These are phyloP conservation scores for Geotrichum aggregatum DNA, from an alignment of 1,139 yeast species.

Conservation along the genomic window DNA sequence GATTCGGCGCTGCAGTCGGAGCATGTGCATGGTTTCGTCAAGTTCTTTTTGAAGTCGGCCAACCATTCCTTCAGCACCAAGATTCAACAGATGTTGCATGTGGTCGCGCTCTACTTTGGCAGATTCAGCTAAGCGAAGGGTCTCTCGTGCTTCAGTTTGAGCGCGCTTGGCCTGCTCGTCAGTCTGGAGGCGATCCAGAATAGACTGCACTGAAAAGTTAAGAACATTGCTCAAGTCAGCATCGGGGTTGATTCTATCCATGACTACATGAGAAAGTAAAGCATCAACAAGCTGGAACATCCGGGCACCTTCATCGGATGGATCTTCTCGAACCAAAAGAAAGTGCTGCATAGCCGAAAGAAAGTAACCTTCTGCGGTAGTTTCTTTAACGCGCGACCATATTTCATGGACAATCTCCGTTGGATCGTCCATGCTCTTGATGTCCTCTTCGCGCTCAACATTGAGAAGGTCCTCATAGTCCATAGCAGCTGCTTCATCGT, in stretches of 20 bases:
- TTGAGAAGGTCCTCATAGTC: slow-evolving; percentile 66
- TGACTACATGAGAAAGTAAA: slow-evolving; percentile 71
- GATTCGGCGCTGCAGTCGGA: slow-evolving; percentile 62
- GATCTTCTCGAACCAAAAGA: slow-evolving; percentile 48
- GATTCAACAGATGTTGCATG: slow-evolving; percentile 63
- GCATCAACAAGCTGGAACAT: slow-evolving; percentile 79
- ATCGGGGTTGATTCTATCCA: slow-evolving; percentile 49
- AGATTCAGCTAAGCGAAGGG: slow-evolving; percentile 67
- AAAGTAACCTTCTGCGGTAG: slow-evolving; percentile 68
- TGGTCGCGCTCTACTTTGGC: slow-evolving; percentile 83
- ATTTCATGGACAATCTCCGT: slow-evolving; percentile 57
- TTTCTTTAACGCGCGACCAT: slow-evolving; percentile 54
- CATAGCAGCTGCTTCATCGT: slow-evolving; percentile 59
- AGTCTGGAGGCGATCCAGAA: slow-evolving; percentile 71
- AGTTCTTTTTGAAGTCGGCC: slow-evolving; percentile 66
- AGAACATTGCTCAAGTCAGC: slow-evolving; percentile 69
- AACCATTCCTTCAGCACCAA: slow-evolving; percentile 82
- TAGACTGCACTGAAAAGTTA: slow-evolving; percentile 76
- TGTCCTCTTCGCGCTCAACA: slow-evolving; percentile 55
- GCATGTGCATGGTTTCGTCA: slow-evolving; percentile 65
- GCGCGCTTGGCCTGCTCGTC: slow-evolving; percentile 89
- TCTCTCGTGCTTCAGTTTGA: slow-evolving; percentile 63
- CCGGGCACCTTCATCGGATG: slow-evolving; percentile 60
- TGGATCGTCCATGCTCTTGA: slow-evolving; percentile 52
- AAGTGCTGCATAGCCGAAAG: slow-evolving; percentile 80